Evolutionary conservation across 2,329 filamentous ascomycete species (phyloP), one percentile per base, ranked within the genome.

Genomic region (Neoscytalidium dimidiatum): DNA sequence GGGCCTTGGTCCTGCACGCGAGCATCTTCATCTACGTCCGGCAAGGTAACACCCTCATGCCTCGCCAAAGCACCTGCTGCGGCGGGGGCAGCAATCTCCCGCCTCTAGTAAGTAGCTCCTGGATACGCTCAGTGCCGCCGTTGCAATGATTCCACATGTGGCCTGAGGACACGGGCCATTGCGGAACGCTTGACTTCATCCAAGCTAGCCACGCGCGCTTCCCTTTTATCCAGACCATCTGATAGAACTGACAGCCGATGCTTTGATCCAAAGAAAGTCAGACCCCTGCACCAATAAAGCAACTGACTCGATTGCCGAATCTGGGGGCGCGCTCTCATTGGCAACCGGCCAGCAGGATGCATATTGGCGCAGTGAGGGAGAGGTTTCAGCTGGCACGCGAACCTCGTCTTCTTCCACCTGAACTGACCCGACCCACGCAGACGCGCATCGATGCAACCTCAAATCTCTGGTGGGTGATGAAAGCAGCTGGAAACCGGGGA

Each of bases 311-410:
- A 44, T 33, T 33, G 56, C 41, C 41, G 41, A 46, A 14, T n/a
- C 29, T 46, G 26, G 56, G 46, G 56, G 28, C 56, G 28, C 41
- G 35, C 53, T 58, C 35, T 58, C 35, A 58, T 58, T 58, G 53
- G 53, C 23, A 58, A 43, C 53, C 29, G 53, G 17, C 26, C 14
- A 21, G 41, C 41, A 60, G 56, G 35, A 33, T 44, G 53, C 35
- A 57, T 57, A 17, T 57, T 41, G 52, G 26, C 38, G 53, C 53
- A 44, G 38, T 21, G 38, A 44, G 29, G 26, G 13, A 33, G 28
- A 60, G 56, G 56, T 60, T 60, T 60, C 41, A 60, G 56, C 56
- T 48, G 38, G 23, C 35, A 60, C 38, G 56, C 41, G 56, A 60
- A 60, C 21, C 41, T 33, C 49, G 41, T 46, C 56, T 29, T 46